A percentile compares a stretch with the other conserved stretches of the same genome.
Conservation (phyloP, 163 green algal species). For the Scenedesmus sp. region DNA sequence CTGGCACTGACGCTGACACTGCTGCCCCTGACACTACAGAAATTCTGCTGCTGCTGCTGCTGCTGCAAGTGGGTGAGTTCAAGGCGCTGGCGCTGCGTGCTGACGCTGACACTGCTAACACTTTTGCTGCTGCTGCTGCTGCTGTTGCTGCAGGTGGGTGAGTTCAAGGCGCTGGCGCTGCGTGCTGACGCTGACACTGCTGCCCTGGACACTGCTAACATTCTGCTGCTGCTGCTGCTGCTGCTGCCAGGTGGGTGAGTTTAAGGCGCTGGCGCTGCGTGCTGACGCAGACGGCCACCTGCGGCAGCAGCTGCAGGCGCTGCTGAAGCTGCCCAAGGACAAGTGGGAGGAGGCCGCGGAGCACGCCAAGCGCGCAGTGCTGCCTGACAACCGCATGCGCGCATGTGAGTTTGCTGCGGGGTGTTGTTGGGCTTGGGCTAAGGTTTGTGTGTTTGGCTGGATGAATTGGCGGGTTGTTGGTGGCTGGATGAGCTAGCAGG, state of each 20-base stretch:
- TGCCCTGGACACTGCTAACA: background rate
- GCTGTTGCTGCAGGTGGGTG: too few species aligned
- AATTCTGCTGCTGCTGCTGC: background rate
- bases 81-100: background rate
- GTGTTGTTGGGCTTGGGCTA: background rate
- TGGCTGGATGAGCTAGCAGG: too few species aligned
- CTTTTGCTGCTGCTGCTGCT: too few species aligned
- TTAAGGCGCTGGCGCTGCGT: constrained; percentile 83
- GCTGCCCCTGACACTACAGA: too few species aligned
- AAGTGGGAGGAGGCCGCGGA: constrained; percentile 95
- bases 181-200: background rate
- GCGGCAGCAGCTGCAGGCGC: constrained; percentile 77
- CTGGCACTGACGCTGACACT: too few species aligned
- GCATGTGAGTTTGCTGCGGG: constrained; percentile 67
- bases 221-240: background rate
- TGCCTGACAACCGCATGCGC: constrained; percentile 87
- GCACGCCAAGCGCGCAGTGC: constrained; percentile 87
- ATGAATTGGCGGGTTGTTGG: background rate
- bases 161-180: background rate
- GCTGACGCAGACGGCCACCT: constrained; percentile 87
- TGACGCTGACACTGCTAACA: background rate
- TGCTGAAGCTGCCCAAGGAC: constrained; percentile 94
- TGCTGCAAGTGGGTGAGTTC: background rate
- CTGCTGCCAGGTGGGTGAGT: constrained; percentile 78
- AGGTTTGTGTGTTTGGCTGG: background rate